Evolutionary conservation across 1,139 yeast species (phyloP).

Genomic region (Candida buenavistaensis): DNA sequence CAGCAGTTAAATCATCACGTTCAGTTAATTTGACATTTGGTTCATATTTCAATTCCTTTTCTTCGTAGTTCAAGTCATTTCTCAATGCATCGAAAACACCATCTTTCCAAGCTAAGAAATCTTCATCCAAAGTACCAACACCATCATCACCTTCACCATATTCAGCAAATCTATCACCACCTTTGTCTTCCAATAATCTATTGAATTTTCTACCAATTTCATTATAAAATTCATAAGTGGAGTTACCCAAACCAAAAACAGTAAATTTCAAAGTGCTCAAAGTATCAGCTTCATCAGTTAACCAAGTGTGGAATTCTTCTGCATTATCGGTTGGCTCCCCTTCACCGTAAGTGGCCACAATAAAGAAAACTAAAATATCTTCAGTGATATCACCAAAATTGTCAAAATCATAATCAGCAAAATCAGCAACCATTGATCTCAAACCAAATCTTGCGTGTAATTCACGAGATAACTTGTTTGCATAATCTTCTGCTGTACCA

Average conservation of each 20-base stretch:
- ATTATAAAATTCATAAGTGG: conserved; percentile 89
- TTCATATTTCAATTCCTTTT: conserved; percentile 74
- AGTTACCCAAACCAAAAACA: conserved; percentile 89
- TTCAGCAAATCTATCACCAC: conserved; percentile 70
- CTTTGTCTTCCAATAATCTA: conserved; percentile 51
- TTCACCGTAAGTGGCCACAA: conserved; percentile 95
- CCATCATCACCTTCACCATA: conserved; percentile 96
- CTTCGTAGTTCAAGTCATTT: conserved; percentile 64
- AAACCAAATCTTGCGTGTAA: conserved; percentile 79
- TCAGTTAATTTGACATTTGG: conserved; percentile 61
- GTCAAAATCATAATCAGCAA: conserved; percentile 83
- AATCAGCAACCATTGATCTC: conserved; percentile 82
- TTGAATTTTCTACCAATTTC: conserved; percentile 70
- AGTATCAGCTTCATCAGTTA: conserved; percentile 59
- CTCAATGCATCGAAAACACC: conserved; percentile 65
- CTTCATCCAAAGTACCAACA: conserved; percentile 92
- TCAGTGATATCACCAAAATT: conserved; percentile 56
- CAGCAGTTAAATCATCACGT: conserved; percentile 24
- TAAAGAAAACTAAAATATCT: conserved; percentile 62
- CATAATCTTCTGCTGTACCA: conserved; percentile 99
- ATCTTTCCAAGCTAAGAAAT: conserved; percentile 92
- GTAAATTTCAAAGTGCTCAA: conserved; percentile 67
- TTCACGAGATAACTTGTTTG: conserved; percentile 87
- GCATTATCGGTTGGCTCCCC: conserved; percentile 98
- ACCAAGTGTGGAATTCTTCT: conserved; percentile 63